Conservation (phyloP, 108 stramenopile genomes). For the Aurantiochytrium sp. region DNA sequence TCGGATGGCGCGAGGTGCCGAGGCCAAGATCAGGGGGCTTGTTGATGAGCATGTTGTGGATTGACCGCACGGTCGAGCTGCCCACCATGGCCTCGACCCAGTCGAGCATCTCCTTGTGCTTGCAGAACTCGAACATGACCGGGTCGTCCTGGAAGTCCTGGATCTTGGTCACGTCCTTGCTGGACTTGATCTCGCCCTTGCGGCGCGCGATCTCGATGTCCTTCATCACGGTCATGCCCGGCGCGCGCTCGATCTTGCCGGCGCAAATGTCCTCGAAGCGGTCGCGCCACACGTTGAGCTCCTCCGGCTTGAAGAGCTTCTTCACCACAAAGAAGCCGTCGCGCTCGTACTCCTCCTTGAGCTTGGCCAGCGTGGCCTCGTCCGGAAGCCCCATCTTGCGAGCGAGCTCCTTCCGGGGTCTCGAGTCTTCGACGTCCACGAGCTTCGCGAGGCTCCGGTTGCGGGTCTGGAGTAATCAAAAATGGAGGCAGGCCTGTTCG, state of each 20-base stretch:
- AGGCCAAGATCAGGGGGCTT: background rate
- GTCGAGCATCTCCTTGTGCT: background rate
- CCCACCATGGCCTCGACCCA: background rate
- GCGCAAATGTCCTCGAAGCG: constrained; percentile 24
- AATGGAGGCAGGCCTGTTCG: too few species aligned
- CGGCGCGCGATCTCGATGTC: background rate
- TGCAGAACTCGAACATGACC: background rate
- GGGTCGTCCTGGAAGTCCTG: constrained; percentile 15
- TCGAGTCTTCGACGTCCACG: background rate
- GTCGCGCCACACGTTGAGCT: background rate
- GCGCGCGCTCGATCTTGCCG: constrained; percentile 8
- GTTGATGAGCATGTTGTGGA: constrained; percentile 32
- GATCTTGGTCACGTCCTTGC: background rate
- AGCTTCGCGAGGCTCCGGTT: too few species aligned
- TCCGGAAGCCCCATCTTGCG: background rate
- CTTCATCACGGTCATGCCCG: background rate
- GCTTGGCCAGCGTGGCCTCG: background rate
- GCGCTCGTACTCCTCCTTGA: background rate
- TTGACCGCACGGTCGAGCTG: background rate
- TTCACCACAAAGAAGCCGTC: constrained; percentile 18
- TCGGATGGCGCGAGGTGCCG: constrained; percentile 1
- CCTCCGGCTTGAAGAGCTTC: background rate
- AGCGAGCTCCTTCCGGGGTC: background rate
- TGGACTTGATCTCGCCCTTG: background rate
- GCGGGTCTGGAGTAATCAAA: too few species aligned